These are phyloP conservation scores for Eucalyptus microcorys DNA, from an alignment of 345 rosid species.

Conservation along the genomic window DNA sequence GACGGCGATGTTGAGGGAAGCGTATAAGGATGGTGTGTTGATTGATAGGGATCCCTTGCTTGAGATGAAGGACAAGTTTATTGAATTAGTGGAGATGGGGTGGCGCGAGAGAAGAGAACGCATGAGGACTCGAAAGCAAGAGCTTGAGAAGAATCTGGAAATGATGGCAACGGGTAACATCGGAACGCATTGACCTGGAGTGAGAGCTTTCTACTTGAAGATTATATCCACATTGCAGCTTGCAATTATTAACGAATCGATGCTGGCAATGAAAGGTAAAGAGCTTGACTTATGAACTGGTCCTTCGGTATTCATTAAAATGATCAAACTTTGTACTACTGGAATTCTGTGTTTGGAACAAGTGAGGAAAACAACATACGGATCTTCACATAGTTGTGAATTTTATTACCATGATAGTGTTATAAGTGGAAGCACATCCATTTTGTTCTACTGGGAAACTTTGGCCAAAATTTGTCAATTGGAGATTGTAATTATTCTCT, in stretches of 20 bases:
- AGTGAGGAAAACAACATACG: constrained; percentile 1
- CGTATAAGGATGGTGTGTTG: constrained; percentile 45
- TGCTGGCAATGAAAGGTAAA: background rate
- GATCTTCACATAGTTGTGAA: background rate
- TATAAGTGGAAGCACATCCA: background rate
- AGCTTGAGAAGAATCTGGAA: constrained; percentile 24
- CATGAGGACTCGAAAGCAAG: constrained; percentile 20
- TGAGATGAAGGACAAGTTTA: constrained; percentile 60
- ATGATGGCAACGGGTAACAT: constrained; percentile 11
- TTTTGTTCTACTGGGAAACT: background rate
- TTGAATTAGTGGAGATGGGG: constrained; percentile 52
- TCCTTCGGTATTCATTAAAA: background rate
- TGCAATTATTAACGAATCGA: background rate
- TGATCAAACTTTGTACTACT: background rate
- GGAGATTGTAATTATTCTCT: background rate
- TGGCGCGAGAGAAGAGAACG: constrained; percentile 48
- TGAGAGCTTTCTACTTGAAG: background rate
- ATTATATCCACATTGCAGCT: background rate
- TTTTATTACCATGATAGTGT: background rate
- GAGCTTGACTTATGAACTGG: background rate
- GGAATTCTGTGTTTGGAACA: background rate
- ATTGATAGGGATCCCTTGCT: constrained; percentile 59
- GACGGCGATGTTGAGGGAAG: constrained; percentile 77
- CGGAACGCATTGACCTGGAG: background rate
- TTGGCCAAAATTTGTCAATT: background rate